Conservation (phyloP, 805 yeast species). For the Debaryomyces prosopidis region DNA sequence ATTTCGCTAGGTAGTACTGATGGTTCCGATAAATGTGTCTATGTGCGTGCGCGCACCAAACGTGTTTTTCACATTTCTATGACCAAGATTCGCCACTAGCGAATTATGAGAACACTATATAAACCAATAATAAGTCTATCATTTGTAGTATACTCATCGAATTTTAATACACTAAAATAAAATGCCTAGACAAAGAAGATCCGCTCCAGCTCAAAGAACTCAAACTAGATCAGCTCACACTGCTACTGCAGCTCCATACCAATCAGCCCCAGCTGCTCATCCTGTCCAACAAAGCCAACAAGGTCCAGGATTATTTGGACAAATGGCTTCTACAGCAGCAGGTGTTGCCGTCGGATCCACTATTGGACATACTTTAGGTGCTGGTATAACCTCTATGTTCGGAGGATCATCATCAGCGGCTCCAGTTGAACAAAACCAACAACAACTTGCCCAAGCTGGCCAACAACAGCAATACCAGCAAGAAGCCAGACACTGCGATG, state of each 20-base stretch:
- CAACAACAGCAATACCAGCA: slow-evolving; percentile 38
- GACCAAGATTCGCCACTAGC: slow-evolving; percentile 6
- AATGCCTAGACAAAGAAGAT: slow-evolving; percentile 57
- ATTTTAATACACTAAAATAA: slow-evolving; percentile 4
- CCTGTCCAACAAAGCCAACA: slow-evolving; percentile 45
- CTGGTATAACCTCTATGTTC: slow-evolving; percentile 87
- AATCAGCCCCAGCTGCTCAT: slow-evolving; percentile 45
- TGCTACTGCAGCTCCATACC: slow-evolving; percentile 58
- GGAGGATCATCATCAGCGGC: slow-evolving; percentile 70
- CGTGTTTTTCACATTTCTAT: background rate
- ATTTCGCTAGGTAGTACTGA: background rate
- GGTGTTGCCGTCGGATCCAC: slow-evolving; percentile 99
- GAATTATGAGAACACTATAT: background rate
- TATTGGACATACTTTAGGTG: slow-evolving; percentile 95
- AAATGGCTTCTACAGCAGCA: slow-evolving; percentile 99
- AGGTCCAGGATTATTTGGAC: slow-evolving; percentile 86
- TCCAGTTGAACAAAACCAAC: slow-evolving; percentile 52
- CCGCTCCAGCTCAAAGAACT: slow-evolving; percentile 47
- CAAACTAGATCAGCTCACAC: slow-evolving; percentile 76
- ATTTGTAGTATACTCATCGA: background rate
- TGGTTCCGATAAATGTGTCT: background rate
- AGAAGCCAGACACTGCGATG: slow-evolving; percentile 71
- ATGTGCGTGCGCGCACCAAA: background rate
- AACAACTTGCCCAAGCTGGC: slow-evolving; percentile 42
- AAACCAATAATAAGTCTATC: background rate